Evolutionary conservation across 1,139 yeast species (phyloP).

Genomic region (Komagataea norvegica): DNA sequence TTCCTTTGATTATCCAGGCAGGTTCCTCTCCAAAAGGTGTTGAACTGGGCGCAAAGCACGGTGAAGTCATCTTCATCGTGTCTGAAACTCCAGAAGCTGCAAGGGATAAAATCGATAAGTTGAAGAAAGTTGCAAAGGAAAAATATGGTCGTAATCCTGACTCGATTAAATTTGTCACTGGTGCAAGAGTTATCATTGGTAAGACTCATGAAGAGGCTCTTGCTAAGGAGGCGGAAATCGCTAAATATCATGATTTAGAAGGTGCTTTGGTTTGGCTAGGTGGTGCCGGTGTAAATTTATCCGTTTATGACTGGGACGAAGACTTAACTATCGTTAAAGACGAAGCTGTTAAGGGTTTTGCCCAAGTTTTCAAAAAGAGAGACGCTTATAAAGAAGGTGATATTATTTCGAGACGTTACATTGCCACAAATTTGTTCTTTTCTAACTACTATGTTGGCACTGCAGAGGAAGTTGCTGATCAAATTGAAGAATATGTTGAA

Average conservation of each 20-base stretch:
- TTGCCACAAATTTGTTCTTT: constrained; percentile 27
- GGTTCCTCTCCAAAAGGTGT: constrained; percentile 43
- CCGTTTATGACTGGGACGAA: constrained; percentile 28
- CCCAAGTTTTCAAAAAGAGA: constrained; percentile 5
- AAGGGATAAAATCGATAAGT: constrained; percentile 25
- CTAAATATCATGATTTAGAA: constrained; percentile 34
- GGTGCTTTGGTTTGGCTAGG: constrained; percentile 38
- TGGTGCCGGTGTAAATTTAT: constrained; percentile 33
- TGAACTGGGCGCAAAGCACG: constrained; percentile 42
- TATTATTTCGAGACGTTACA: constrained; percentile 24
- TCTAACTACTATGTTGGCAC: constrained; percentile 21
- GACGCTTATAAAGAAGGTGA: constrained; percentile 15
- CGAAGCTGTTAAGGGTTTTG: constrained; percentile 14
- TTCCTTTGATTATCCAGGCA: constrained; percentile 44
- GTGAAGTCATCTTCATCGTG: constrained; percentile 37
- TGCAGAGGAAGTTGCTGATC: constrained; percentile 23
- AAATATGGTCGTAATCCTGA: constrained; percentile 34
- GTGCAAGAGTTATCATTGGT: constrained; percentile 33
- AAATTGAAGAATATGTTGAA: constrained; percentile 33
- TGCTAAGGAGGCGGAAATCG: constrained; percentile 30
- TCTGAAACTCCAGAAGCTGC: constrained; percentile 31
- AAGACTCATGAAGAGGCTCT: constrained; percentile 34
- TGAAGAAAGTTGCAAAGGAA: constrained; percentile 31
- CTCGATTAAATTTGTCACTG: constrained; percentile 33
- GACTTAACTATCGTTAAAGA: constrained; percentile 26